These are phyloP conservation scores for Pleurotus platypus DNA, from an alignment of 768 basidiomycete species.

Conservation along the genomic window DNA sequence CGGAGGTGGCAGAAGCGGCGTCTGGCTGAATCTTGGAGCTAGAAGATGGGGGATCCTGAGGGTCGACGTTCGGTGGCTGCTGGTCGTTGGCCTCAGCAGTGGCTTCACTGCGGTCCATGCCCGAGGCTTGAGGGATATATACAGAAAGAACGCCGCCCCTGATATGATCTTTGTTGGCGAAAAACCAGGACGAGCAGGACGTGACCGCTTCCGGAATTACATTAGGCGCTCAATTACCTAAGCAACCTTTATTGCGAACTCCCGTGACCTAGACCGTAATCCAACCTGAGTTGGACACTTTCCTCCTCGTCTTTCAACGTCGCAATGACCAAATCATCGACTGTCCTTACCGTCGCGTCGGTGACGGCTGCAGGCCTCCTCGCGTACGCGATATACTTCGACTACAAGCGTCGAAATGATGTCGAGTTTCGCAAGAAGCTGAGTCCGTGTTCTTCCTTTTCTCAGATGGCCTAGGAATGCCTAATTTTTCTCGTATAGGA, in stretches of 20 bases:
- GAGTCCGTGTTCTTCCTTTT: conserved; percentile 41
- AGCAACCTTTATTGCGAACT: background rate
- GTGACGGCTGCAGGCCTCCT: conserved; percentile 54
- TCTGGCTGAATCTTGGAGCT: background rate
- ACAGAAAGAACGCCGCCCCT: conserved; percentile 9
- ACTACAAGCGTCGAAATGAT: conserved; percentile 91
- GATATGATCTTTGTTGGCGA: background rate
- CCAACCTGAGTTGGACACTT: background rate
- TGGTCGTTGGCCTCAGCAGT: conserved; percentile 15
- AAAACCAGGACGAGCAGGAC: background rate
- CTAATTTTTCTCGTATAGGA: conserved; percentile 41
- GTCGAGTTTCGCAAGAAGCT: conserved; percentile 83
- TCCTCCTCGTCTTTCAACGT: conserved; percentile 6
- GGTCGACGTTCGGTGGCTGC: background rate
- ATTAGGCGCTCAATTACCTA: background rate
- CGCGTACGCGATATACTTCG: conserved; percentile 91
- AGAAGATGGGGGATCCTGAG: background rate
- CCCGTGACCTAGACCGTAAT: background rate
- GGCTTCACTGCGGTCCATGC: conserved; percentile 43
- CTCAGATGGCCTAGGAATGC: conserved; percentile 8
- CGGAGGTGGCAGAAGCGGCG: conserved; percentile 1
- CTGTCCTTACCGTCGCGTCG: conserved; percentile 41
- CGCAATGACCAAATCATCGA: conserved; percentile 22
- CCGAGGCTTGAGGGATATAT: conserved; percentile 26
- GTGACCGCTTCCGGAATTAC: conserved; percentile 4